Evolutionary conservation across 352 stramenopile species (phyloP), one percentile per base, ranked within the genome.

Genomic region (Hyaloperonospora brassicae): DNA sequence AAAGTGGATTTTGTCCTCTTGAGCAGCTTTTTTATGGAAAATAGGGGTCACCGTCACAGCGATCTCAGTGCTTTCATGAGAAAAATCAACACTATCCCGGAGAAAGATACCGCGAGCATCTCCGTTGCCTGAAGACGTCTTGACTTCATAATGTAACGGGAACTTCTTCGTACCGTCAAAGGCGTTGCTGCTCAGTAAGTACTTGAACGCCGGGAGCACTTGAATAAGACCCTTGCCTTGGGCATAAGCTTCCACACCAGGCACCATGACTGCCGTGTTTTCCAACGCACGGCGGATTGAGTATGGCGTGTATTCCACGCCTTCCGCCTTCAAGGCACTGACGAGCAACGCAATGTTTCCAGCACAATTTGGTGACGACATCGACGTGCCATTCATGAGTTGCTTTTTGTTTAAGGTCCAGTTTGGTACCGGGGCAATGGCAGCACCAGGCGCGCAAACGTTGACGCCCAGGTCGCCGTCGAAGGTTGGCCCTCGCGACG

Each of bases 341-440:
- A 98, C 69, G 5, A 98, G 66, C 23, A 98, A 77, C 40, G 92
- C 93, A 12, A 98, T 76, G 68, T 92, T 96, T 38, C 96, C 96
- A 21, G 84, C 84, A 30, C 82, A 95, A 72, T 98, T 97, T 0
- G 96, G 96, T 27, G 84, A 96, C 21, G 82, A 87, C 96, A 98
- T 98, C 54, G 84, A 97, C 27, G 96, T 98, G 35, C 96, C 96
- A 66, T 98, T 98, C 88, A 98, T 98, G 35, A 98, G 82, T 67
- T 95, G 79, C 62, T 95, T 96, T 62, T 96, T 96, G 73, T 97
- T 95, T 13, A 98, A 73, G 40, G 86, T 97, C 86, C 91, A 98
- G 62, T 97, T 95, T 5, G 95, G 93, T 35, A 98, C 90, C 0
- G 79, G 76, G 5, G 94, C 82, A 61, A 98, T 97, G 9, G 96